A percentile compares a stretch with the other conserved stretches of the same genome.
These are phyloP conservation scores for Hydrangea macrophylla DNA, from an alignment of 148 eudicot genomes.

Conservation along the genomic window DNA sequence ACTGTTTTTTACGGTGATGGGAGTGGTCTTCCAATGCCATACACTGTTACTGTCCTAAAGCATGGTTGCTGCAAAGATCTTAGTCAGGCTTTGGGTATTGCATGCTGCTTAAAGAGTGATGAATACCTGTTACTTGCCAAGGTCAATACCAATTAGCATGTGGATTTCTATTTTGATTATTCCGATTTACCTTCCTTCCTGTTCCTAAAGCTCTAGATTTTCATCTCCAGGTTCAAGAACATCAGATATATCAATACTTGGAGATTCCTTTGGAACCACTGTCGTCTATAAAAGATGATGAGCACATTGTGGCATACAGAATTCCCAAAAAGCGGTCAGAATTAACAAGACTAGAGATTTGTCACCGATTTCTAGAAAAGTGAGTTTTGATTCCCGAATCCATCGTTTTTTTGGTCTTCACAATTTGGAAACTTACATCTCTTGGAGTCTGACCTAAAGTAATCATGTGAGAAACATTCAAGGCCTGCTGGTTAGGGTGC, in stretches of 20 bases:
- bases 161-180: neutral
- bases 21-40: constrained; percentile 84
- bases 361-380: constrained; percentile 69
- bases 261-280: constrained; percentile 61
- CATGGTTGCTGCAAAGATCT: constrained; percentile 81
- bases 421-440: neutral
- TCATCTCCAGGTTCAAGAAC: constrained; percentile 66
- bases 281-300: constrained; percentile 77
- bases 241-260: constrained; percentile 58
- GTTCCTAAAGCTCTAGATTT: constrained; percentile 12
- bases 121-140: constrained; percentile 93
- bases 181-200: neutral
- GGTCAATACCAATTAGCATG: constrained; percentile 40
- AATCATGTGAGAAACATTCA: neutral
- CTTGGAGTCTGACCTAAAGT: neutral
- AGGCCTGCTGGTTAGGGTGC: too few relatives aligned
- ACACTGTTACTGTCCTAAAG: constrained; percentile 70
- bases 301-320: constrained; percentile 85
- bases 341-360: constrained; percentile 66
- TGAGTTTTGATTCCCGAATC: constrained; percentile 30
- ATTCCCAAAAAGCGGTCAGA: constrained; percentile 53
- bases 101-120: constrained; percentile 69
- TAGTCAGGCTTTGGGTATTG: constrained; percentile 55
- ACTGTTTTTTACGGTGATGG: constrained; percentile 89
- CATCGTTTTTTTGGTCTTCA: neutral